phyloP scores from a whole-genome alignment of 1,284 basidiomycete species.

The Ganoderma boninense region DNA sequence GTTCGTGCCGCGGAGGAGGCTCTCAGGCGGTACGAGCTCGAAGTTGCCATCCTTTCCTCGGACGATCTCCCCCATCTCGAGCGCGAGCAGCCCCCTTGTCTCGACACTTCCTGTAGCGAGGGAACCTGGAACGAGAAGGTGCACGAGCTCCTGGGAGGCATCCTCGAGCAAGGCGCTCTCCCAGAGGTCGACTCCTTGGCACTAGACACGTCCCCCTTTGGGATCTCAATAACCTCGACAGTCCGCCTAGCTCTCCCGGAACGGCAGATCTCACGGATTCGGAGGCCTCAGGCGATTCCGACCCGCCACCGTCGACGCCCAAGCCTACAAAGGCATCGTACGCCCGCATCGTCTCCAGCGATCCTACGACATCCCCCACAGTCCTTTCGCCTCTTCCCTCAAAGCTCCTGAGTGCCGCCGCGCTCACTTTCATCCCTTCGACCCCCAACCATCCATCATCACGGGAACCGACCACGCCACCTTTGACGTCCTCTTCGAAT shows the following conservation, averaged over 20 bases:
- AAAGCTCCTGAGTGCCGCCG: slow-evolving; percentile 43
- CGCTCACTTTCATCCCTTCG: slow-evolving; percentile 42
- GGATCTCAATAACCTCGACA: slow-evolving; percentile 34
- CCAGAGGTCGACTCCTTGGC: slow-evolving; percentile 29
- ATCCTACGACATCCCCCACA: slow-evolving; percentile 22
- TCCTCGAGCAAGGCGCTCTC: slow-evolving; percentile 30
- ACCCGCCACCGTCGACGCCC: slow-evolving; percentile 40
- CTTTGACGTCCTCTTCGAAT: slow-evolving; percentile 34
- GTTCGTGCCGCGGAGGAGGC: slow-evolving; percentile 39
- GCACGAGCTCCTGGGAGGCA: slow-evolving; percentile 36
- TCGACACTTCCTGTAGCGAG: slow-evolving; percentile 13
- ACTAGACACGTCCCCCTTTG: slow-evolving; percentile 31
- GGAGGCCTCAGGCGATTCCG: slow-evolving; percentile 39
- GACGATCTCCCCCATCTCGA: slow-evolving; percentile 12
- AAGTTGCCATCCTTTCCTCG: slow-evolving; percentile 35
- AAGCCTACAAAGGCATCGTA: slow-evolving; percentile 38
- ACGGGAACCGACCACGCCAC: slow-evolving; percentile 29
- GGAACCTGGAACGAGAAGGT: slow-evolving; percentile 38
- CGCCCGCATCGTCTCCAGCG: slow-evolving; percentile 37
- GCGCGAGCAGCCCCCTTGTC: slow-evolving; percentile 13
- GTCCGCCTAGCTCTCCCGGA: slow-evolving; percentile 28
- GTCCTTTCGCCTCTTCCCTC: slow-evolving; percentile 40
- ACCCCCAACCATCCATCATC: slow-evolving; percentile 20
- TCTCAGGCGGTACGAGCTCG: slow-evolving; percentile 39
- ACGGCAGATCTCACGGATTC: slow-evolving; percentile 38